Evolutionary conservation across 2,329 filamentous ascomycete species (phyloP).

Genomic region (Parafenestella ontariensis): DNA sequence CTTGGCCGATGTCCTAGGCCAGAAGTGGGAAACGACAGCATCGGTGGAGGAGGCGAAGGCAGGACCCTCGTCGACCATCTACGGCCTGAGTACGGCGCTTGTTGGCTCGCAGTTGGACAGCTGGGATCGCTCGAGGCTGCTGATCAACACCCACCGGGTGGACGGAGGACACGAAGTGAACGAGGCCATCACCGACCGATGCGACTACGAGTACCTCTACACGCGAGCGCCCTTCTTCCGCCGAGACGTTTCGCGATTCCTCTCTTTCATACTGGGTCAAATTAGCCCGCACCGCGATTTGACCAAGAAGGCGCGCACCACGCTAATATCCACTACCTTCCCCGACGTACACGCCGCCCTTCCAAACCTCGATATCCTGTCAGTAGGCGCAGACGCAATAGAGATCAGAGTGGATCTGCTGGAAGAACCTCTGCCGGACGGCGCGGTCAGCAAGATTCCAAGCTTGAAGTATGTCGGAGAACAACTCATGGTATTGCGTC

Average conservation of each 20-base stretch:
- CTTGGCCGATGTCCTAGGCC: constrained; percentile 80
- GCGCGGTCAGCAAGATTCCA: constrained; percentile 67
- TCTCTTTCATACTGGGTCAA: constrained; percentile 81
- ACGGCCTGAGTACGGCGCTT: constrained; percentile 67
- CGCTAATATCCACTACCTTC: constrained; percentile 87
- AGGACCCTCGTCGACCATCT: constrained; percentile 68
- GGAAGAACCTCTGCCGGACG: constrained; percentile 70
- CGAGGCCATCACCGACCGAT: constrained; percentile 67
- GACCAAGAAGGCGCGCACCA: constrained; percentile 78
- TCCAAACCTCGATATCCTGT: constrained; percentile 85
- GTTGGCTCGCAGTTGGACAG: constrained; percentile 65
- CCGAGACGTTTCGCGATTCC: constrained; percentile 78
- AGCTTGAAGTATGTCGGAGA: constrained; percentile 85
- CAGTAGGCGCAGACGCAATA: constrained; percentile 84
- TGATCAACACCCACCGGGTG: constrained; percentile 80
- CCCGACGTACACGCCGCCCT: constrained; percentile 83
- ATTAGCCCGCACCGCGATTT: constrained; percentile 79
- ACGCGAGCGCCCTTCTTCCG: constrained; percentile 74
- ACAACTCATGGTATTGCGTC: constrained; percentile 82
- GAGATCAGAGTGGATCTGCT: constrained; percentile 85
- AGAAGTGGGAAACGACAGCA: constrained; percentile 68
- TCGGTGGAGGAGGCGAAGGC: constrained; percentile 62
- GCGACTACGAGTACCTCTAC: constrained; percentile 89
- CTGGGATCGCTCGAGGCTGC: constrained; percentile 66
- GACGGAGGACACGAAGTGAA: constrained; percentile 69